Evolutionary conservation across 352 stramenopile genomes (phyloP).

Genomic region (Phytophthora citricola): DNA sequence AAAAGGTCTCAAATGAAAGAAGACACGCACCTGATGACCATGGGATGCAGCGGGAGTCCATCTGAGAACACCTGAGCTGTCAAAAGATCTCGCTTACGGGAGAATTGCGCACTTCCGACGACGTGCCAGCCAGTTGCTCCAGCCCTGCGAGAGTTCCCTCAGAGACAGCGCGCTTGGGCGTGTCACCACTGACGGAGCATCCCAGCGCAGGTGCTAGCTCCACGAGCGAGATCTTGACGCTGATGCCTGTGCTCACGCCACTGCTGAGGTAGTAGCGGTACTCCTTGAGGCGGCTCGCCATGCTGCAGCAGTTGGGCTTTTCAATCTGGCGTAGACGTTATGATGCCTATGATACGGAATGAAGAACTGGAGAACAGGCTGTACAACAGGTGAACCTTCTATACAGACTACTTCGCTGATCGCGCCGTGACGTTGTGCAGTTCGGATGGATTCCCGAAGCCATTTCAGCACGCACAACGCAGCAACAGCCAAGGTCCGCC

Average conservation of each 20-base stretch:
- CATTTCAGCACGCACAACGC: conserved; percentile 25
- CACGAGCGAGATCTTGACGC: conserved; percentile 80
- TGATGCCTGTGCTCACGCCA: conserved; percentile 80
- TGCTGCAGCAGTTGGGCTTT: conserved; percentile 19
- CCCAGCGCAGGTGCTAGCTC: conserved; percentile 69
- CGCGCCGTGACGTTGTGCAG: conserved; percentile 15
- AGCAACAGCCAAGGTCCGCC: conserved; percentile 21
- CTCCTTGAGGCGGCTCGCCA: conserved; percentile 83
- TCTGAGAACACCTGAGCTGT: conserved; percentile 91
- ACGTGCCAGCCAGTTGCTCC: conserved; percentile 63
- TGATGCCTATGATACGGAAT: background rate
- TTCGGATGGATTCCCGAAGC: conserved; percentile 19
- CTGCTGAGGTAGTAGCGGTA: conserved; percentile 92
- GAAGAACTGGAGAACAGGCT: background rate
- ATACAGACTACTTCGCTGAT: background rate
- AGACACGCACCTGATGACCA: conserved; percentile 68
- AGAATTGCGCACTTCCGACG: conserved; percentile 83
- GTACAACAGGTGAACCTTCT: background rate
- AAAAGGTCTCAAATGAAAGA: background rate
- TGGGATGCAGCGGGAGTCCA: conserved; percentile 80
- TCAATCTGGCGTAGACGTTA: too few relatives aligned
- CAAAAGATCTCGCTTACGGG: conserved; percentile 88
- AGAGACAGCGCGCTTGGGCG: conserved; percentile 15
- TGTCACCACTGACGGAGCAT: conserved; percentile 49
- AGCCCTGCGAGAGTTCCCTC: conserved; percentile 46